Percentiles rank a stretch among this genome's conserved stretches.
These are phyloP conservation scores for Cynara cardunculus DNA, from an alignment of 129 eudicot species.

Conservation along the genomic window DNA sequence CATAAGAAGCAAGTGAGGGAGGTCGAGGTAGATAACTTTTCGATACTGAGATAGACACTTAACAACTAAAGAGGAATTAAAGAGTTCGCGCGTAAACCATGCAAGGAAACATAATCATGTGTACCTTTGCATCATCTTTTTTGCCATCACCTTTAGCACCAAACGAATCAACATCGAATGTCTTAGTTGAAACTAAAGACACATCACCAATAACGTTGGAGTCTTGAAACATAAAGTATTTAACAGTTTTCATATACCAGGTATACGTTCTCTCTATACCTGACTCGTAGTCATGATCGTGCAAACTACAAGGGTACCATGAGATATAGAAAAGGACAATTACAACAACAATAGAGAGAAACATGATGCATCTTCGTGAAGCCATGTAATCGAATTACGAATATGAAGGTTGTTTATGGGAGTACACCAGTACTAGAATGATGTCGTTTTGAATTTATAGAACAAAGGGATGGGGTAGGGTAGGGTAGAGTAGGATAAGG, in stretches of 20 bases:
- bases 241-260: background rate
- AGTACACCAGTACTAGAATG: slow-evolving; percentile 7
- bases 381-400: slow-evolving; percentile 2
- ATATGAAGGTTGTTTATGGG: background rate
- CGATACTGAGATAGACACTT: background rate
- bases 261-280: background rate
- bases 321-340: slow-evolving; percentile 19
- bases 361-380: background rate
- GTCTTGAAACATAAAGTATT: slow-evolving; percentile 13
- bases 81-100: background rate
- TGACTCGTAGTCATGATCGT: slow-evolving; percentile 8
- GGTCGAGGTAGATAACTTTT: background rate
- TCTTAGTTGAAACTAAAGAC: slow-evolving; percentile 7
- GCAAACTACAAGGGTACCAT: slow-evolving; percentile 7
- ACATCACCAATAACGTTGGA: background rate
- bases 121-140: slow-evolving; percentile 62
- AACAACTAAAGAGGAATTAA: background rate
- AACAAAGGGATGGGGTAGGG: background rate
- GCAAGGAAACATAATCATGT: background rate
- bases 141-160: slow-evolving; percentile 84
- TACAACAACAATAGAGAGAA: background rate
- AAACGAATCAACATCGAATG: slow-evolving; percentile 41
- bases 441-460: slow-evolving; percentile 26
- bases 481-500: background rate
- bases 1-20: background rate